These are phyloP conservation scores for Tetrahymena elliotti DNA, from an alignment of 73 alveolate species.

Conservation along the genomic window DNA sequence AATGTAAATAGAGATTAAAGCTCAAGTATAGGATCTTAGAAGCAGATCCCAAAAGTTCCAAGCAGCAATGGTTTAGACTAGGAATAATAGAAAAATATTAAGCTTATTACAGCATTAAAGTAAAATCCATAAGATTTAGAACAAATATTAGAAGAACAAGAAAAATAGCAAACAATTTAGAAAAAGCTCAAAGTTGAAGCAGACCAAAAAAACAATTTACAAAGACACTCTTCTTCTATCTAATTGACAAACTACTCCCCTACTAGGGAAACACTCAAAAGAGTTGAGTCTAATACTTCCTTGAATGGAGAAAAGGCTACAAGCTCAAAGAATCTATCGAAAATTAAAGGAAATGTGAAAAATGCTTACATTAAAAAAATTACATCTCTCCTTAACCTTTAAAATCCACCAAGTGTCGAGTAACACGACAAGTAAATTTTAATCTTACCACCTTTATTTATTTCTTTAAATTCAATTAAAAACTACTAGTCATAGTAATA, in stretches of 20 bases:
- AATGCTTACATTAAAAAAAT: constrained; percentile 41
- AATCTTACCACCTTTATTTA: background rate
- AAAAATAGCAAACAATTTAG: background rate
- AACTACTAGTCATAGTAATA: background rate
- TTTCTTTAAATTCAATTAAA: background rate
- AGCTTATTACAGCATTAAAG: background rate
- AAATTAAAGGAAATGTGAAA: constrained; percentile 40
- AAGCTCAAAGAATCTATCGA: background rate
- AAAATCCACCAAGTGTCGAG: background rate
- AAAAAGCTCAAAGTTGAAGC: background rate
- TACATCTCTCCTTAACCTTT: constrained; percentile 11
- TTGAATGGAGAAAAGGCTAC: background rate
- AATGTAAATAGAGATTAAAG: background rate
- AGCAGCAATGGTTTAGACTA: background rate
- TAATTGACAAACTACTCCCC: background rate
- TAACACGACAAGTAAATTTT: background rate
- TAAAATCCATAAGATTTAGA: background rate
- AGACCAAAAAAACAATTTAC: background rate
- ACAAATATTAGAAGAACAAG: background rate
- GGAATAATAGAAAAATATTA: background rate
- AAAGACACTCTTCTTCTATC: background rate
- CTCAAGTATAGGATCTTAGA: background rate
- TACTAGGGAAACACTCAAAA: background rate
- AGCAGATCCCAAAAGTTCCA: background rate
- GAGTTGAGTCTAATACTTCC: background rate